Conservation (phyloP, 2,329 filamentous ascomycete species). For the Penicillium oxalicum region DNA sequence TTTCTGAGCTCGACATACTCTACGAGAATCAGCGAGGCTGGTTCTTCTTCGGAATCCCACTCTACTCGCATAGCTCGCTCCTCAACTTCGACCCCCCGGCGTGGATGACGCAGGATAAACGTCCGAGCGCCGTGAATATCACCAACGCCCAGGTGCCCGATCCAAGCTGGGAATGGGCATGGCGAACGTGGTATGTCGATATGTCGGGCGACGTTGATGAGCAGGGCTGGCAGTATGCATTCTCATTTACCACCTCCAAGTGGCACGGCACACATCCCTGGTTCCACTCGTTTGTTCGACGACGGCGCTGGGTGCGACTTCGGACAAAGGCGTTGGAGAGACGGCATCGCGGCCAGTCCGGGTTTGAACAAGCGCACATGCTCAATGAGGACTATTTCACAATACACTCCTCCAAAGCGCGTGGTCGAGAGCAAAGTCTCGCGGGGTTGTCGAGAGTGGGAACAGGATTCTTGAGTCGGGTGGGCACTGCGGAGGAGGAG, state of each 20-base stretch:
- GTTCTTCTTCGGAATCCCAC: conserved; percentile 79
- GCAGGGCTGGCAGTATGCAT: conserved; percentile 94
- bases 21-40: conserved; percentile 94
- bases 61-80: conserved; percentile 83
- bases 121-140: conserved; percentile 61
- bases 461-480: conserved; percentile 30
- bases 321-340: conserved; percentile 53
- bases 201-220: conserved; percentile 80
- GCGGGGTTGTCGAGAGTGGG: conserved; percentile 26
- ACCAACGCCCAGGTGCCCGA: conserved; percentile 88
- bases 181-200: conserved; percentile 66
- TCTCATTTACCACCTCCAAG: conserved; percentile 71
- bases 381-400: conserved; percentile 75
- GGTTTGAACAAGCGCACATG: conserved; percentile 50
- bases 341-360: conserved; percentile 29
- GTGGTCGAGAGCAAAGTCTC: conserved; percentile 39
- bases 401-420: conserved; percentile 54
- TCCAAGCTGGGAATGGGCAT: conserved; percentile 88
- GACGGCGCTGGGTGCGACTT: conserved; percentile 80
- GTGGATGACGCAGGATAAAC: conserved; percentile 68
- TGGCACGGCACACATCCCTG: conserved; percentile 88
- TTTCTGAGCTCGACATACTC: conserved; percentile 68
- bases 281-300: conserved; percentile 92
- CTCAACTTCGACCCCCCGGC: conserved; percentile 77
- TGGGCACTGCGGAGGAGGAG: conserved; percentile 42